Conservation (phyloP, 805 yeast species). For the Candida manassasensis region DNA sequence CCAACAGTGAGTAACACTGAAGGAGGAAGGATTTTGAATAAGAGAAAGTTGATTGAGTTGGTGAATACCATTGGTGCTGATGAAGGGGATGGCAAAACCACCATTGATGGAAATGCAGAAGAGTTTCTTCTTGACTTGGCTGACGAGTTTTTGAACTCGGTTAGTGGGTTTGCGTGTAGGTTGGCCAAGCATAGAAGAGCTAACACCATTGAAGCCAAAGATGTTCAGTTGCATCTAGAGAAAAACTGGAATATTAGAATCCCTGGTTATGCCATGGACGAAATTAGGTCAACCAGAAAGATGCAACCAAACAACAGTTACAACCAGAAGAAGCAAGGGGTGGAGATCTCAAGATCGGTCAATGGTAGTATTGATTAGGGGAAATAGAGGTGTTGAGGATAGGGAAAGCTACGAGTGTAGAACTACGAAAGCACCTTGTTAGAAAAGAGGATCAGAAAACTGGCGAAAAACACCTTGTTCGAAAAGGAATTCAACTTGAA, state of each 20-base stretch:
- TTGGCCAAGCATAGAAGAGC: conserved; percentile 92
- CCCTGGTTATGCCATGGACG: conserved; percentile 92
- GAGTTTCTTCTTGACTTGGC: conserved; percentile 87
- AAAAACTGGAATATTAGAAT: conserved; percentile 92
- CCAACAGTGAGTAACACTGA: conserved; percentile 34
- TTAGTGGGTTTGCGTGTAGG: conserved; percentile 89
- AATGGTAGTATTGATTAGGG: conserved; percentile 38
- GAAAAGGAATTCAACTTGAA: too few species aligned
- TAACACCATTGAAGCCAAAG: conserved; percentile 81
- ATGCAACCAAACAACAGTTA: conserved; percentile 63
- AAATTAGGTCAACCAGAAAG: conserved; percentile 71
- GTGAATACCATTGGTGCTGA: conserved; percentile 78
- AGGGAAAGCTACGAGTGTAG: too few species aligned
- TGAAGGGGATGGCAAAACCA: conserved; percentile 87
- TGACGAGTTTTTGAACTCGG: conserved; percentile 89
- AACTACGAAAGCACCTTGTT: too few species aligned
- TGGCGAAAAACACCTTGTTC: too few species aligned
- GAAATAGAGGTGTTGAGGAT: too few species aligned
- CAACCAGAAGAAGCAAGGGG: conserved; percentile 64
- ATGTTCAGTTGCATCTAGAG: conserved; percentile 86
- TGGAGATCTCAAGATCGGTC: conserved; percentile 59
- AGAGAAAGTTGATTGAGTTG: conserved; percentile 83
- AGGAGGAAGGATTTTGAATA: conserved; percentile 77
- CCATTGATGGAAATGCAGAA: conserved; percentile 93
- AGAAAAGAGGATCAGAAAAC: too few species aligned